Evolutionary conservation across 345 rosid species (phyloP).

Genomic region (Eucalyptus victrix): DNA sequence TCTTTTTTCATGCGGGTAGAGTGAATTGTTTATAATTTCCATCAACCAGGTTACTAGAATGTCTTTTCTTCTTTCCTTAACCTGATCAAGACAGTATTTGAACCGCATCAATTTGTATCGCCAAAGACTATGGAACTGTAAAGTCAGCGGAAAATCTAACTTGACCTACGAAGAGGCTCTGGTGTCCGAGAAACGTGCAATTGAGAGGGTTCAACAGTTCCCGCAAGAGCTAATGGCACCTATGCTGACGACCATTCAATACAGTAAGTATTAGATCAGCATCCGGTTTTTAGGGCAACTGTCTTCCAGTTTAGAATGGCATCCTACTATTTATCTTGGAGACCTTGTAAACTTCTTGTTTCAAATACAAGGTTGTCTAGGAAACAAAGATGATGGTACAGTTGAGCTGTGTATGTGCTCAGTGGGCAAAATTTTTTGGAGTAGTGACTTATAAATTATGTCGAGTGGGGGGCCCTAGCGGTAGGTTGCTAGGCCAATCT

Average conservation of each 20-base stretch:
- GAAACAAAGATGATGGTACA: not conserved
- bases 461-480: too few relatives aligned
- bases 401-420: not conserved
- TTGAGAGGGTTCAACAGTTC: constrained; percentile 66
- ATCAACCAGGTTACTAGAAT: not conserved
- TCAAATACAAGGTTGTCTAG: not conserved
- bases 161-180: constrained; percentile 94
- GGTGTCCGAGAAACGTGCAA: constrained; percentile 71
- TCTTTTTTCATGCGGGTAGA: not conserved
- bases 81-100: constrained; percentile 49
- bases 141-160: constrained; percentile 69
- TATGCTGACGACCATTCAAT: constrained; percentile 60
- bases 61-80: constrained; percentile 26
- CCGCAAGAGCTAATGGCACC: constrained; percentile 63
- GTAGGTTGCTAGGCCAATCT: too few relatives aligned
- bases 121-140: constrained; percentile 77
- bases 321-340: not conserved
- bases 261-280: constrained; percentile 38
- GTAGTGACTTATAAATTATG: not conserved
- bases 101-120: constrained; percentile 70
- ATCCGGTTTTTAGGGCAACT: not conserved
- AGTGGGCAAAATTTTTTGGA: not conserved
- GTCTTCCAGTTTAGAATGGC: not conserved
- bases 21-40: not conserved
- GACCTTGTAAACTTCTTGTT: not conserved